Conservation (phyloP, 2,329 filamentous ascomycete species). For the Penicillium brasilianum region DNA sequence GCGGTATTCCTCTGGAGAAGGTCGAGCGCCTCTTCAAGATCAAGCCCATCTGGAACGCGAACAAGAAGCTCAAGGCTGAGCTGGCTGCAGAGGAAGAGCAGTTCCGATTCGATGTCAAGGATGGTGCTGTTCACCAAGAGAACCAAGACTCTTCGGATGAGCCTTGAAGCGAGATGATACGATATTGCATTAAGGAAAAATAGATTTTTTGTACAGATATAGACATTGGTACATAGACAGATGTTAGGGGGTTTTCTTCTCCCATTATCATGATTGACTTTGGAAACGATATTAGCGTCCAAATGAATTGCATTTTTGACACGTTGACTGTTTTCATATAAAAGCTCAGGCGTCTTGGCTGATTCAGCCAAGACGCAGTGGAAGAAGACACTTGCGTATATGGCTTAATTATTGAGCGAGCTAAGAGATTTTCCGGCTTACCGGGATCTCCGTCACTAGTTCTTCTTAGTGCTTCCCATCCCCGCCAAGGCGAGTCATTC, state of each 20-base stretch:
- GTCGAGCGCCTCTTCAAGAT: constrained; percentile 65
- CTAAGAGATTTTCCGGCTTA: neutral
- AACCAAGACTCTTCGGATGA: constrained; percentile 14
- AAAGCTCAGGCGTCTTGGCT: neutral
- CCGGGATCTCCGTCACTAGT: neutral
- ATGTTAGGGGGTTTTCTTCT: neutral
- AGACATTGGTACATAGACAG: neutral
- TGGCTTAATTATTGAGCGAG: neutral
- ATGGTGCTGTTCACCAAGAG: constrained; percentile 28
- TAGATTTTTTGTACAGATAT: constrained; percentile 6
- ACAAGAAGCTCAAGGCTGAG: constrained; percentile 40
- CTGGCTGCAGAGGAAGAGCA: constrained; percentile 43
- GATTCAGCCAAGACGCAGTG: neutral
- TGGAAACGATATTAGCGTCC: neutral
- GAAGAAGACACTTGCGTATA: neutral
- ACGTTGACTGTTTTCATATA: neutral
- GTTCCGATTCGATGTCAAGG: constrained; percentile 40
- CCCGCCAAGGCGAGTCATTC: neutral
- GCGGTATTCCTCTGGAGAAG: constrained; percentile 66
- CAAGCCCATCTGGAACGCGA: constrained; percentile 44
- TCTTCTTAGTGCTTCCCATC: neutral
- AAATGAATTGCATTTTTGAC: neutral
- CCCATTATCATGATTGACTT: neutral
- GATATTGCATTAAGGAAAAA: neutral
- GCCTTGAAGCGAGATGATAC: constrained; percentile 4